Conservation (phyloP, 306 rosid species). For the Dryas alaskensis region DNA sequence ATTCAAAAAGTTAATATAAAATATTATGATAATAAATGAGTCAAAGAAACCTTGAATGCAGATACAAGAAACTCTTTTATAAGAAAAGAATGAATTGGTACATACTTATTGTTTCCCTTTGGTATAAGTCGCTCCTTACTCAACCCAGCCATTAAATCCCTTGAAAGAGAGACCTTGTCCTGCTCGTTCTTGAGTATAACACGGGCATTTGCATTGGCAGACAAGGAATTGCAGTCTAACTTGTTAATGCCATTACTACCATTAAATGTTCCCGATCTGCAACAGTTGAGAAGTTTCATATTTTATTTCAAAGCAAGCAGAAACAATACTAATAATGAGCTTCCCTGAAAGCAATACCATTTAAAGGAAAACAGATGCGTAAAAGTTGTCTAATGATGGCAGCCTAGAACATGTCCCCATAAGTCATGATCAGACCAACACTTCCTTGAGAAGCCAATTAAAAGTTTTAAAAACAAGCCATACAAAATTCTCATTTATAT, state of each 20-base stretch:
- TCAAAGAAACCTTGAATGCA: slow-evolving; percentile 13
- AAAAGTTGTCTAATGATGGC: not conserved
- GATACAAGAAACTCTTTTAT: not conserved
- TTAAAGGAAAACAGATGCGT: not conserved
- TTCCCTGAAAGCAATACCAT: not conserved
- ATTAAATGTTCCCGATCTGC: slow-evolving; percentile 59
- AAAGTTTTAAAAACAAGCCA: not conserved
- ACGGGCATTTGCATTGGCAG: slow-evolving; percentile 45
- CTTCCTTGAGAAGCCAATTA: not conserved
- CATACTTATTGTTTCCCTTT: slow-evolving; percentile 69
- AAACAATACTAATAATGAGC: not conserved
- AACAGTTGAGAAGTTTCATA: slow-evolving; percentile 23
- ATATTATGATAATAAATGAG: not conserved
- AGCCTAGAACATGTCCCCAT: not conserved
- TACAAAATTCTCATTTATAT: too few species aligned
- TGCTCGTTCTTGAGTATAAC: slow-evolving; percentile 50
- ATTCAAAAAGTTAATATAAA: slow-evolving; percentile 9
- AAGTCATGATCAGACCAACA: not conserved
- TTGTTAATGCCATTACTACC: slow-evolving; percentile 43
- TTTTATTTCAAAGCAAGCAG: slow-evolving; percentile 7
- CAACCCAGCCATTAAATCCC: slow-evolving; percentile 52
- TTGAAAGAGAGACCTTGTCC: slow-evolving; percentile 51
- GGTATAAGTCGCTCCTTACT: slow-evolving; percentile 46
- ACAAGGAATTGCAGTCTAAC: slow-evolving; percentile 49
- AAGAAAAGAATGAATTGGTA: slow-evolving; percentile 17